phyloP scores from a whole-genome alignment of 2,329 filamentous ascomycete genomes.

The Trichoderma brevicompactum region DNA sequence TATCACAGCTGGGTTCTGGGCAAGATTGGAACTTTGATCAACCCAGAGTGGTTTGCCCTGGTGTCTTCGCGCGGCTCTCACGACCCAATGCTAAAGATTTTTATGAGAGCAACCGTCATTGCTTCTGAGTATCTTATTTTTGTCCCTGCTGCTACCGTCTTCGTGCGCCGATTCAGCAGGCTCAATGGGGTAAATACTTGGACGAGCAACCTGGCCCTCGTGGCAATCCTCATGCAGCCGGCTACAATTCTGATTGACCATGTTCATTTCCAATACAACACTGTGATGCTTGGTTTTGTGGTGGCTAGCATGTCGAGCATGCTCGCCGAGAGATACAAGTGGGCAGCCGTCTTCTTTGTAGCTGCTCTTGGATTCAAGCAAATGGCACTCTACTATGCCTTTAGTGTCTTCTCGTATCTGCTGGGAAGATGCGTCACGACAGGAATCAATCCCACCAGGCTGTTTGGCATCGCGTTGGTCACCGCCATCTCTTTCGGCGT shows the following conservation, averaged over 20 bases:
- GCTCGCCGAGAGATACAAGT: conserved; percentile 80
- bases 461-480: conserved; percentile 74
- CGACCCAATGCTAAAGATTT: conserved; percentile 81
- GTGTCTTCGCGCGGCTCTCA: conserved; percentile 81
- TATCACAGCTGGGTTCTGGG: conserved; percentile 98
- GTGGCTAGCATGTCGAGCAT: conserved; percentile 87
- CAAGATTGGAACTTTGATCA: conserved; percentile 77
- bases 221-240: conserved; percentile 91
- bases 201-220: conserved; percentile 82
- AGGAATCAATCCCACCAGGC: conserved; percentile 65
- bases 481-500: conserved; percentile 75
- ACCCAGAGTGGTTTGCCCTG: conserved; percentile 86
- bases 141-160: conserved; percentile 82
- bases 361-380: conserved; percentile 96
- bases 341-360: conserved; percentile 94
- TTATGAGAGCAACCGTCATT: conserved; percentile 92
- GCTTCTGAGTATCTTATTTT: conserved; percentile 90
- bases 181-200: conserved; percentile 77
- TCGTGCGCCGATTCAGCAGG: conserved; percentile 79
- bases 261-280: conserved; percentile 97
- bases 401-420: conserved; percentile 88
- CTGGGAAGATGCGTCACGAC: conserved; percentile 85
- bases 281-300: conserved; percentile 93
- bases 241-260: conserved; percentile 91
- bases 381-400: conserved; percentile 98